phyloP scores from a whole-genome alignment of 2,329 filamentous ascomycete species.

The Helicocarpus griseus region DNA sequence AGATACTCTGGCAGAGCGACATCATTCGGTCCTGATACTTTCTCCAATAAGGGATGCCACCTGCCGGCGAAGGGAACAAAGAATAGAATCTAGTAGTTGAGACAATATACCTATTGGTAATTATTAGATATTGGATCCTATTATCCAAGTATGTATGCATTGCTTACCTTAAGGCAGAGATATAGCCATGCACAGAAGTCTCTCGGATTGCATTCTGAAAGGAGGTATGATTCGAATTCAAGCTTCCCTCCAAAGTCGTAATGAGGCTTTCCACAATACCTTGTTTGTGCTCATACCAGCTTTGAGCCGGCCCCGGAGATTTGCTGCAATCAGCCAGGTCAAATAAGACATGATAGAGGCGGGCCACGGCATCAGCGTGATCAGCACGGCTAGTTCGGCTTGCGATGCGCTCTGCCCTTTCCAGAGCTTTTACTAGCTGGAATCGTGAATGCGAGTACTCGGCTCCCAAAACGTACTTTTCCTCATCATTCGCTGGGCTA shows the following conservation, averaged over 20 bases:
- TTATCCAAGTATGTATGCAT: not conserved
- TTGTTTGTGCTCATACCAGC: slow-evolving; percentile 30
- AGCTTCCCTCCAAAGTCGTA: slow-evolving; percentile 53
- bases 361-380: slow-evolving; percentile 82
- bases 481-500: slow-evolving; percentile 15
- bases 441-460: slow-evolving; percentile 7
- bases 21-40: slow-evolving; percentile 43
- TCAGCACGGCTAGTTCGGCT: slow-evolving; percentile 68
- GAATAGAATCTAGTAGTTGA: slow-evolving; percentile 32
- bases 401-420: slow-evolving; percentile 28
- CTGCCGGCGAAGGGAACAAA: slow-evolving; percentile 19
- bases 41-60: slow-evolving; percentile 20
- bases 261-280: slow-evolving; percentile 51
- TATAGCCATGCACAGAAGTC: slow-evolving; percentile 59
- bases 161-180: slow-evolving; percentile 54
- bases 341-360: slow-evolving; percentile 62
- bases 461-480: not conserved
- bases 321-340: slow-evolving; percentile 40
- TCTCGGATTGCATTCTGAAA: slow-evolving; percentile 57
- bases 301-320: slow-evolving; percentile 7
- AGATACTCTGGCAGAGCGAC: slow-evolving; percentile 56
- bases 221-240: slow-evolving; percentile 53
- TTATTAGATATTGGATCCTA: slow-evolving; percentile 3
- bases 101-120: slow-evolving; percentile 38
- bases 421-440: slow-evolving; percentile 23